Percentiles rank a stretch among this genome's conserved stretches.
These are phyloP conservation scores for Lathyrus tuberosus DNA, from an alignment of 306 rosid species.

Conservation along the genomic window DNA sequence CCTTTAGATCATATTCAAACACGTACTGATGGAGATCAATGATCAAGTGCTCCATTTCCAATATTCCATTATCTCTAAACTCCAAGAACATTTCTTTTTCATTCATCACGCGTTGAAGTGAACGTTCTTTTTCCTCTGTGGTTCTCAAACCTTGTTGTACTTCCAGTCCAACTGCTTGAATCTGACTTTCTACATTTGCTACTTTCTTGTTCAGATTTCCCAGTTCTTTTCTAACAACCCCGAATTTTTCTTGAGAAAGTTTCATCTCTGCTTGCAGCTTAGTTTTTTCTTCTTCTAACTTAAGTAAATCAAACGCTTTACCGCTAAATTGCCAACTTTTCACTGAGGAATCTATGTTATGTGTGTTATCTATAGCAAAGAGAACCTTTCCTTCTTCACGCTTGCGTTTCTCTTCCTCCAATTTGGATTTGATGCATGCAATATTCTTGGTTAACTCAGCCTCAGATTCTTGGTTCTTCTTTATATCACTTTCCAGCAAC, in stretches of 20 bases:
- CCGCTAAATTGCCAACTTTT: conserved; percentile 56
- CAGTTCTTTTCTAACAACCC: conserved; percentile 47
- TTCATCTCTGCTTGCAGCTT: conserved; percentile 50
- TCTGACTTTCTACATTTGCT: conserved; percentile 37
- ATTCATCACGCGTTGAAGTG: conserved; percentile 45
- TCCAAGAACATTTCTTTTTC: conserved; percentile 54
- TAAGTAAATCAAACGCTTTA: conserved; percentile 52
- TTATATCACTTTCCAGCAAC: conserved; percentile 55
- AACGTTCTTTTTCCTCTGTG: conserved; percentile 39
- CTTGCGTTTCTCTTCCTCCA: conserved; percentile 79
- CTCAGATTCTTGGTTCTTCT: conserved; percentile 63
- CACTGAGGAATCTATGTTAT: conserved; percentile 53
- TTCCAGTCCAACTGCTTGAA: conserved; percentile 42
- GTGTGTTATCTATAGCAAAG: conserved; percentile 69
- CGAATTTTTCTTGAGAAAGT: conserved; percentile 45
- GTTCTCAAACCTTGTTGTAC: conserved; percentile 41
- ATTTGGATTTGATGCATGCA: conserved; percentile 57
- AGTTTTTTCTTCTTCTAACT: conserved; percentile 53
- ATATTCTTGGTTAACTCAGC: conserved; percentile 53
- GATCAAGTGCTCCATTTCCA: conserved; percentile 45
- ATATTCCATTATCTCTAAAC: conserved; percentile 43
- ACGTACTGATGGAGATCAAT: conserved; percentile 47
- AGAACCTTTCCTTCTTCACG: conserved; percentile 83
- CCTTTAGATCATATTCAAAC: conserved; percentile 52
- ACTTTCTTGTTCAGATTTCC: conserved; percentile 48